A percentile compares a stretch with the other conserved stretches of the same genome.
These are phyloP conservation scores for Phtheirospermum japonicum DNA, from an alignment of 257 asterid genomes.

Conservation along the genomic window DNA sequence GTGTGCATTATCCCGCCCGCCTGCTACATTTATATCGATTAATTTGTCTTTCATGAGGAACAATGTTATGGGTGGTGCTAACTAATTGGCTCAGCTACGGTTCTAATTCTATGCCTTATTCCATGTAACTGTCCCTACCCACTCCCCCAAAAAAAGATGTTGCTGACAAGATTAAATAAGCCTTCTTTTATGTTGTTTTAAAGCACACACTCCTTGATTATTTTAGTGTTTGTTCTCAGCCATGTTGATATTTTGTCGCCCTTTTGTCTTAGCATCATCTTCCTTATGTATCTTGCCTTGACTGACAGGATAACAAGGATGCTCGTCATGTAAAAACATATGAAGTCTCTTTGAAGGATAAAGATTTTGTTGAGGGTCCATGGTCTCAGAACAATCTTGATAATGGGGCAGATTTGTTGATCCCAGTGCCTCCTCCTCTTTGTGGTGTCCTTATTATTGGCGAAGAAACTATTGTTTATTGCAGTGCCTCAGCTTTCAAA, in stretches of 20 bases:
- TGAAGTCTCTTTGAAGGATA: constrained; percentile 84
- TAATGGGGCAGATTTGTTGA: constrained; percentile 85
- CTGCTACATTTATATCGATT: background rate
- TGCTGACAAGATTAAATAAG: background rate
- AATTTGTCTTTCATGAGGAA: constrained; percentile 8
- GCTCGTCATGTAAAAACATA: constrained; percentile 92
- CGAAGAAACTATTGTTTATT: constrained; percentile 88
- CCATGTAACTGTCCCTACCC: background rate
- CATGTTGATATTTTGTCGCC: background rate
- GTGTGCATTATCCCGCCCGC: constrained; percentile 2
- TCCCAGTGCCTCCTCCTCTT: constrained; percentile 92
- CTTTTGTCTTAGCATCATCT: background rate
- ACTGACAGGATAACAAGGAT: constrained; percentile 78
- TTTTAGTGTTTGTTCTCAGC: background rate
- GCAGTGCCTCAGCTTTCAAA: constrained; percentile 81
- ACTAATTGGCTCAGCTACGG: constrained; percentile 2
- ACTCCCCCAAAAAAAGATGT: background rate
- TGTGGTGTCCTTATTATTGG: constrained; percentile 93
- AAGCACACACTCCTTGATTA: background rate
- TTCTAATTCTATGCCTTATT: constrained; percentile 5
- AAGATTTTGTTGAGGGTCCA: constrained; percentile 92
- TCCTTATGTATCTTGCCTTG: constrained; percentile 15
- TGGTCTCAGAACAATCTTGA: constrained; percentile 96
- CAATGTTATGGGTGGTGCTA: constrained; percentile 16
- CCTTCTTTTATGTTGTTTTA: background rate